These are phyloP conservation scores for Acanthamoeba royreba DNA, from an alignment of 208 protist genomes.

Conservation along the genomic window DNA sequence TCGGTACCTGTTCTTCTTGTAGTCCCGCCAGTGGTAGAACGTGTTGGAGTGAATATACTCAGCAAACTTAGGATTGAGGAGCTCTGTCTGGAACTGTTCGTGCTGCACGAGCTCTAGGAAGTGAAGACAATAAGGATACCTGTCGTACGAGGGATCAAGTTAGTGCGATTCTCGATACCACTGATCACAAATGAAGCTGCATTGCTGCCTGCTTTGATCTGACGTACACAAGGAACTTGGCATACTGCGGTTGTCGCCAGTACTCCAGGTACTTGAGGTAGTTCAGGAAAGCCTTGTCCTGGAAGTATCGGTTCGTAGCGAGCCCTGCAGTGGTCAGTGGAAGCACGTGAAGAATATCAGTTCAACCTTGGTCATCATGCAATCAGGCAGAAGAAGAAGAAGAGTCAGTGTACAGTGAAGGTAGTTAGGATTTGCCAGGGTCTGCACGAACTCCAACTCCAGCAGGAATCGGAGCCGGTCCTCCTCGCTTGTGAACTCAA, in stretches of 20 bases:
- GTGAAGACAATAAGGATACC: constrained; percentile 65
- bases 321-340: constrained; percentile 50
- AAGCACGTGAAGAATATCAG: too few species aligned
- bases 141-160: too few species aligned
- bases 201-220: too few species aligned
- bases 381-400: too few species aligned
- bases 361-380: too few species aligned
- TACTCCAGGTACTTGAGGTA: constrained; percentile 73
- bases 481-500: constrained; percentile 8
- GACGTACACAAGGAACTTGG: constrained; percentile 70
- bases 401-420: constrained; percentile 56
- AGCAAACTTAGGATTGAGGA: constrained; percentile 37
- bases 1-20: constrained; percentile 29
- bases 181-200: too few species aligned
- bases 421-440: constrained; percentile 68
- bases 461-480: constrained; percentile 61
- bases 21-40: constrained; percentile 34
- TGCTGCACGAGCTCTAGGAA: constrained; percentile 72
- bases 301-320: constrained; percentile 62
- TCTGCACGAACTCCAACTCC: constrained; percentile 76
- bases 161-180: too few species aligned
- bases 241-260: constrained; percentile 75
- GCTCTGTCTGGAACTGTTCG: constrained; percentile 63
- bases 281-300: constrained; percentile 71
- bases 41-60: constrained; percentile 25